Conservation (phyloP, 345 rosid genomes). For the Eucalyptus marginata region DNA sequence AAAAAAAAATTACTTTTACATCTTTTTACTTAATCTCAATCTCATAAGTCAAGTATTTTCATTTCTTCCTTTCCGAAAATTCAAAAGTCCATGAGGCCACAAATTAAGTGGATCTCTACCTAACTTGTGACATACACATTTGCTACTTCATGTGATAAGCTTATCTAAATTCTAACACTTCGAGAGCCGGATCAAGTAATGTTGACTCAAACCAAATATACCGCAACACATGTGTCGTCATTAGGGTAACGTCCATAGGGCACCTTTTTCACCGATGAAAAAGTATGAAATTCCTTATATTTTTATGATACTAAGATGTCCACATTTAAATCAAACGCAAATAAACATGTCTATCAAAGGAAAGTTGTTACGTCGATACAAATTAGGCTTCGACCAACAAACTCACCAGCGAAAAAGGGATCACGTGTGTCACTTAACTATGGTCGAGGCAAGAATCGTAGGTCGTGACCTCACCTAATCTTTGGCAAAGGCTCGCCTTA, state of each 20-base stretch:
- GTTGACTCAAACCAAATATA: rapidly evolving
- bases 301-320: background rate
- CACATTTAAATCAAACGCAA: background rate
- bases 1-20: background rate
- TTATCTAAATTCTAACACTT: rapidly evolving
- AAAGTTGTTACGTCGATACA: rapidly evolving
- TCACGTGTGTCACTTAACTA: background rate
- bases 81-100: background rate
- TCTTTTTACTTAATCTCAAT: background rate
- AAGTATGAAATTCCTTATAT: background rate
- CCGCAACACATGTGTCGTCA: rapidly evolving
- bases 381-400: background rate
- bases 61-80: background rate
- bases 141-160: rapidly evolving
- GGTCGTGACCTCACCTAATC: background rate
- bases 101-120: rapidly evolving
- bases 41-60: background rate
- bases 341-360: background rate
- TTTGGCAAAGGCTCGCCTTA: rapidly evolving
- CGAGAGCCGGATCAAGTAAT: rapidly evolving
- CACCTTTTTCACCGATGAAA: background rate
- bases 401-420: background rate
- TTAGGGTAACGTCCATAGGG: rapidly evolving
- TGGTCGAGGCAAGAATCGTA: too few species aligned
- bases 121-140: background rate